These are phyloP conservation scores for Hypoxylon sp. DNA, from an alignment of 2,329 filamentous ascomycete genomes.

Conservation along the genomic window DNA sequence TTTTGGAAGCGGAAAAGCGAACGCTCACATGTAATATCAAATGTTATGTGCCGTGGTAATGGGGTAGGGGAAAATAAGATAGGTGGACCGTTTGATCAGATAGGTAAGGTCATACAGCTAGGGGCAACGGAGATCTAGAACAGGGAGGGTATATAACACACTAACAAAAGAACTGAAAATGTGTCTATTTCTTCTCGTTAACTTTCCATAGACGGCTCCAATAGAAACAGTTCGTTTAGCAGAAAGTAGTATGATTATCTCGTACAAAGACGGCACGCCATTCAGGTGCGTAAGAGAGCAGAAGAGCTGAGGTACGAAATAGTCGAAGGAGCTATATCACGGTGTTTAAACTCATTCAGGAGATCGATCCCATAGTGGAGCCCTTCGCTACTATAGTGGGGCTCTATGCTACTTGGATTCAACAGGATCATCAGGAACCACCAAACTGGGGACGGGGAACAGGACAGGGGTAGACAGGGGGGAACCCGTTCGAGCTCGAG, in stretches of 20 bases:
- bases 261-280: background rate
- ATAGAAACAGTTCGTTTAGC: background rate
- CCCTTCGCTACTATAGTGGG: slow-evolving; percentile 23
- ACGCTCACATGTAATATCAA: background rate
- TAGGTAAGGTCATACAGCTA: slow-evolving; percentile 10
- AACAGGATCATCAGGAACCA: slow-evolving; percentile 41
- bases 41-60: background rate
- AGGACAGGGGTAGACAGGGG: slow-evolving; percentile 11
- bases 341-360: slow-evolving; percentile 30
- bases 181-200: background rate
- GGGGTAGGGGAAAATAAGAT: slow-evolving; percentile 5
- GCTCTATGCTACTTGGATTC: slow-evolving; percentile 21
- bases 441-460: slow-evolving; percentile 39
- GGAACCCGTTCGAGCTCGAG: slow-evolving; percentile 13
- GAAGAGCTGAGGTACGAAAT: background rate
- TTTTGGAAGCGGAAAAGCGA: background rate
- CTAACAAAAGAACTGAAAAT: background rate
- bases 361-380: slow-evolving; percentile 37
- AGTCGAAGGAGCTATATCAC: background rate
- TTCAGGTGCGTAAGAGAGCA: background rate
- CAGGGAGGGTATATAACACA: slow-evolving; percentile 4
- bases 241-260: slow-evolving; percentile 6
- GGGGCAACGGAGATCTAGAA: slow-evolving; percentile 28
- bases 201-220: background rate
- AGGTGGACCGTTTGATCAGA: slow-evolving; percentile 26